Percentiles rank a stretch among this genome's conserved stretches.
phyloP scores from a whole-genome alignment of 2,329 filamentous ascomycete species.

The Graphiopsis chlorocephala region DNA sequence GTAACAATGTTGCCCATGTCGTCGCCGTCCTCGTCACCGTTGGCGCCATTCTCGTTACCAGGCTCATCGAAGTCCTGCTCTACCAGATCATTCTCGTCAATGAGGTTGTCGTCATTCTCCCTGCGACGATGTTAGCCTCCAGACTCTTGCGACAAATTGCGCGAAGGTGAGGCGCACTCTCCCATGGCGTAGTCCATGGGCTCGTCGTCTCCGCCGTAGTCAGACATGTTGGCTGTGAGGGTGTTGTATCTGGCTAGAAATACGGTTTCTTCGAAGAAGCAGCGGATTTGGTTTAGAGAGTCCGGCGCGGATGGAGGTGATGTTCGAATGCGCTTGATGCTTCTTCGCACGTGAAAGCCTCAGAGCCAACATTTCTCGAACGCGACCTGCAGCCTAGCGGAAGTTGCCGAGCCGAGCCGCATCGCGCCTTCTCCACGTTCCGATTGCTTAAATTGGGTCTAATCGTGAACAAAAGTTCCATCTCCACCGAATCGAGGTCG shows the following conservation, averaged over 20 bases:
- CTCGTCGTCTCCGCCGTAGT: conserved; percentile 45
- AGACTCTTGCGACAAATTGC: background rate
- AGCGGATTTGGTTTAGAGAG: background rate
- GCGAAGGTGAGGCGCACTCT: conserved; percentile 25
- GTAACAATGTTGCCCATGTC: conserved; percentile 44
- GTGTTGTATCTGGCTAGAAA: background rate
- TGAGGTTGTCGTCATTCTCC: conserved; percentile 37
- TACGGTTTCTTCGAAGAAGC: background rate
- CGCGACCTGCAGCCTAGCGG: conserved; percentile 10
- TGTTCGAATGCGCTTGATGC: background rate
- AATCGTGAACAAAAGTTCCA: conserved; percentile 10
- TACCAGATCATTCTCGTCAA: conserved; percentile 52
- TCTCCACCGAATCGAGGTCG: background rate
- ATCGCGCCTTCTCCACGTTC: conserved; percentile 3
- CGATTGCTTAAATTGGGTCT: conserved; percentile 3
- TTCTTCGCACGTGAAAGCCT: conserved; percentile 14
- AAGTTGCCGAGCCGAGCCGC: background rate
- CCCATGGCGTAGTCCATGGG: conserved; percentile 35
- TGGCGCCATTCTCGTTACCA: conserved; percentile 16
- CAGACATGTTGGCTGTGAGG: conserved; percentile 38
- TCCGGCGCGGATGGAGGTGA: background rate
- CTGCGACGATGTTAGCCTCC: conserved; percentile 21
- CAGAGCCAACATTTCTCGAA: conserved; percentile 14
- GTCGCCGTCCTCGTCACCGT: conserved; percentile 28
- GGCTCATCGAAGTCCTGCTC: conserved; percentile 38